Conservation (phyloP, 2,329 filamentous ascomycete species). For the Penicillium hesseltinei region DNA sequence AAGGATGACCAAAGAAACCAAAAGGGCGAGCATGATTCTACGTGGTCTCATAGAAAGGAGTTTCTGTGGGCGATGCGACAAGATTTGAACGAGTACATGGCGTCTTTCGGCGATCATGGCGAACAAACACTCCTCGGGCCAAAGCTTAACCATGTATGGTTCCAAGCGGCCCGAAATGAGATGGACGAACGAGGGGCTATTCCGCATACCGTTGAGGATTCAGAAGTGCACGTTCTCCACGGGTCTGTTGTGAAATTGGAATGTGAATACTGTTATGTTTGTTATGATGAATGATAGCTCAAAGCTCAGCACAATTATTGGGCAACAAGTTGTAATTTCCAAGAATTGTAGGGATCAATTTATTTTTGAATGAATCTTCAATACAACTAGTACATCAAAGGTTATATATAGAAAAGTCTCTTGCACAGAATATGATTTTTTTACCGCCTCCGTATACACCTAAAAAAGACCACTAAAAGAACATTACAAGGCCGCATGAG, state of each 20-base stretch:
- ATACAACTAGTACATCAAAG: no score
- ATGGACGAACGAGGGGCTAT: conserved; percentile 20
- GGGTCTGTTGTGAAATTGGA: conserved; percentile 18
- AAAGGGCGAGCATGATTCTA: conserved; percentile 2
- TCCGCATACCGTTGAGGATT: conserved; percentile 22
- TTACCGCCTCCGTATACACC: no score
- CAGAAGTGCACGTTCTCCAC: conserved; percentile 20
- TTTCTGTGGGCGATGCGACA: conserved; percentile 29
- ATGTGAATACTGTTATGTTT: conserved; percentile 24
- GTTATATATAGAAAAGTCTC: no score
- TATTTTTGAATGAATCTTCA: no score
- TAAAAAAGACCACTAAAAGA: no score
- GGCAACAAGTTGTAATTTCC: no score
- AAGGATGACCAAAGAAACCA: conserved; percentile 17
- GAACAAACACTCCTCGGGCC: neutral
- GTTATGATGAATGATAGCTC: conserved; percentile 11
- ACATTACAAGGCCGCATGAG: no score
- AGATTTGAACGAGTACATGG: conserved; percentile 22
- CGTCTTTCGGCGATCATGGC: neutral
- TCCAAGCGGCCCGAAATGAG: conserved; percentile 24
- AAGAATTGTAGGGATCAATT: no score
- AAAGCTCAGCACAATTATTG: neutral
- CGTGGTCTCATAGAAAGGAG: conserved; percentile 25
- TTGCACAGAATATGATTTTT: no score
- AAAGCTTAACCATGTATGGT: conserved; percentile 24